Evolutionary conservation across 2,329 filamentous ascomycete species (phyloP).

Genomic region (Cordyceps cicadae): DNA sequence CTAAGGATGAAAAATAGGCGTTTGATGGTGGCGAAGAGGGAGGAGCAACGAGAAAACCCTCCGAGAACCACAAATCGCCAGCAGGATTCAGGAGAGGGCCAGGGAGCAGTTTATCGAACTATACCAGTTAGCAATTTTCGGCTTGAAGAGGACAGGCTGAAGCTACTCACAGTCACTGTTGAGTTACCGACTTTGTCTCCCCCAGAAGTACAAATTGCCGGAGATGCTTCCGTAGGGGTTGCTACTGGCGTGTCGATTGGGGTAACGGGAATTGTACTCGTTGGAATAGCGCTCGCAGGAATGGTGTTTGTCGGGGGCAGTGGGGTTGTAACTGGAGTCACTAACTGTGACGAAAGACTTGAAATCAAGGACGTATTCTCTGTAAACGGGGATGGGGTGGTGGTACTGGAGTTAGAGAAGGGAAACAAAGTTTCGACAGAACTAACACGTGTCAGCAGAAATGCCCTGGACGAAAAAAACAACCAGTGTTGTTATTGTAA

Average conservation of each 20-base stretch:
- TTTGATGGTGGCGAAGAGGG: constrained; percentile 24
- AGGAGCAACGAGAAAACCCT: constrained; percentile 32
- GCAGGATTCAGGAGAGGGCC: constrained; percentile 33
- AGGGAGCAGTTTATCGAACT: constrained; percentile 30
- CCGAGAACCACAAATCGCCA: constrained; percentile 33
- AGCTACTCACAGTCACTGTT: constrained; percentile 28
- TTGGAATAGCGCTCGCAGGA: background rate
- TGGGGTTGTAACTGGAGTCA: background rate
- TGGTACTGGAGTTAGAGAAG: constrained; percentile 26
- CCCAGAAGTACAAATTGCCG: constrained; percentile 18
- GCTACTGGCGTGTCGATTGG: background rate
- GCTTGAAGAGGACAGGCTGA: no score
- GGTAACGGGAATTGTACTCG: background rate
- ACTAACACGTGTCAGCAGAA: constrained; percentile 16
- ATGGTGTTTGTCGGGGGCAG: background rate
- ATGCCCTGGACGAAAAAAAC: background rate
- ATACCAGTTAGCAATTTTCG: background rate
- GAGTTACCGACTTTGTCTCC: constrained; percentile 29
- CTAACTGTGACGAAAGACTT: constrained; percentile 23
- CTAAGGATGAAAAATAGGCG: constrained; percentile 30
- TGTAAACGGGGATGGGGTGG: constrained; percentile 12
- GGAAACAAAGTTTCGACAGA: constrained; percentile 10
- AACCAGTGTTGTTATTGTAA: background rate
- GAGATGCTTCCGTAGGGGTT: background rate
- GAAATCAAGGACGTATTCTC: constrained; percentile 17